Conservation (phyloP, 495 filamentous ascomycete genomes). For the Penicillium goetzii region DNA sequence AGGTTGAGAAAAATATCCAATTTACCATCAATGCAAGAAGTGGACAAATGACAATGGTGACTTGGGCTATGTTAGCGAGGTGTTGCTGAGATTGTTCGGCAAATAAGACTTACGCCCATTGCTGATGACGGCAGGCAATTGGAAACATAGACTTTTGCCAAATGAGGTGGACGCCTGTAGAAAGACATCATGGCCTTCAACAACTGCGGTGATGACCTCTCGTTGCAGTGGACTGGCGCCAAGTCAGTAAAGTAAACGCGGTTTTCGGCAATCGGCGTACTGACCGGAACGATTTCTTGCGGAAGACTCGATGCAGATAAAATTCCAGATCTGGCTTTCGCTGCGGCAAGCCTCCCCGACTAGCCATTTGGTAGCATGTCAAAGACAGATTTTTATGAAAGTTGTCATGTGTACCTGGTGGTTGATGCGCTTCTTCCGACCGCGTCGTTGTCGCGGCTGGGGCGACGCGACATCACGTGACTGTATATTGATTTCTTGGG, state of each 20-base stretch:
- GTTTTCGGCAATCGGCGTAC: constrained; percentile 15
- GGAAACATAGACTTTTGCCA: constrained; percentile 93
- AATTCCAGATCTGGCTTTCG: constrained; percentile 74
- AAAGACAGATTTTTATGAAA: neutral
- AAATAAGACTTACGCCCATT: constrained; percentile 67
- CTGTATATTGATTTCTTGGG: neutral
- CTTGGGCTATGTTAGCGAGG: constrained; percentile 39
- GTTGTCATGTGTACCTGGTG: neutral
- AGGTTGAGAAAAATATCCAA: neutral
- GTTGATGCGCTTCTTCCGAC: neutral
- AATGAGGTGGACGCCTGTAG: constrained; percentile 96
- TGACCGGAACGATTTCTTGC: constrained; percentile 73
- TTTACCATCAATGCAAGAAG: constrained; percentile 87
- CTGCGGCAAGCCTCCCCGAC: constrained; percentile 22
- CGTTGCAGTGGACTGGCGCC: constrained; percentile 73
- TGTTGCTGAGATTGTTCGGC: neutral
- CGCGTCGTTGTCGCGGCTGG: constrained; percentile 6
- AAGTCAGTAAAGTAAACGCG: constrained; percentile 19
- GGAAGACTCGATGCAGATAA: constrained; percentile 80
- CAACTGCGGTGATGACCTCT: constrained; percentile 80
- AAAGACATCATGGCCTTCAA: constrained; percentile 89
- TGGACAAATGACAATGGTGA: constrained; percentile 91
- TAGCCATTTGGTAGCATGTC: constrained; percentile 36
- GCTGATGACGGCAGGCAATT: constrained; percentile 85
- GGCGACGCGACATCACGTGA: constrained; percentile 10